A percentile compares a stretch with the other conserved stretches of the same genome.
Conservation (phyloP, 2,329 filamentous ascomycete species). For the Pleurostoma richardsiae region DNA sequence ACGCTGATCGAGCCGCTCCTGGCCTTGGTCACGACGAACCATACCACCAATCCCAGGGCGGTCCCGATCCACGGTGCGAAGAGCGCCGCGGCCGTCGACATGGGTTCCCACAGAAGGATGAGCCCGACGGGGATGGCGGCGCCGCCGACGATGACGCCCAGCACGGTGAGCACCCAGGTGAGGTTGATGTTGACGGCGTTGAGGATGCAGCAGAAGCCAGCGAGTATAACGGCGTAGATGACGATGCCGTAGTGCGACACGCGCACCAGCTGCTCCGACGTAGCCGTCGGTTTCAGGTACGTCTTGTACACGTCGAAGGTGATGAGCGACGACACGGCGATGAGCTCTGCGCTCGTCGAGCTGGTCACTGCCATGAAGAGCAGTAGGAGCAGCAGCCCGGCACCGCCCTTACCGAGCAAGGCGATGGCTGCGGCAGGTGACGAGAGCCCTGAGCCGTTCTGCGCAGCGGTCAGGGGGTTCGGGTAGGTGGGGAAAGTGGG, state of each 20-base stretch:
- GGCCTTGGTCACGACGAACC: slow-evolving; percentile 28
- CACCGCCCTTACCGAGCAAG: slow-evolving; percentile 27
- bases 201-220: slow-evolving; percentile 26
- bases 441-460: slow-evolving; percentile 23
- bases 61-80: slow-evolving; percentile 27
- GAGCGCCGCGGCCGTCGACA: slow-evolving; percentile 28
- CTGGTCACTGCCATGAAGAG: slow-evolving; percentile 43
- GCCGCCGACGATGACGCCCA: slow-evolving; percentile 32
- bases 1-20: slow-evolving; percentile 26
- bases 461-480: slow-evolving; percentile 18
- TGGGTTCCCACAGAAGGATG: slow-evolving; percentile 29
- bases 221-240: slow-evolving; percentile 23
- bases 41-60: slow-evolving; percentile 23
- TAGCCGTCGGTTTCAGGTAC: slow-evolving; percentile 26
- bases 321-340: slow-evolving; percentile 29
- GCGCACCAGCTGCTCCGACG: slow-evolving; percentile 20
- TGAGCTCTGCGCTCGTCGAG: slow-evolving; percentile 35
- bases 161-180: slow-evolving; percentile 31
- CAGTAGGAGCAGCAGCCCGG: slow-evolving; percentile 28
- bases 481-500: slow-evolving; percentile 23
- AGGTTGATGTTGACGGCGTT: slow-evolving; percentile 28
- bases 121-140: slow-evolving; percentile 28
- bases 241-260: slow-evolving; percentile 26
- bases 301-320: slow-evolving; percentile 34
- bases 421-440: slow-evolving; percentile 24